Percentiles rank a stretch among this genome's conserved stretches.
phyloP scores from a whole-genome alignment of 129 eudicot species.

The Chrysanthemum lavandulifolium region DNA sequence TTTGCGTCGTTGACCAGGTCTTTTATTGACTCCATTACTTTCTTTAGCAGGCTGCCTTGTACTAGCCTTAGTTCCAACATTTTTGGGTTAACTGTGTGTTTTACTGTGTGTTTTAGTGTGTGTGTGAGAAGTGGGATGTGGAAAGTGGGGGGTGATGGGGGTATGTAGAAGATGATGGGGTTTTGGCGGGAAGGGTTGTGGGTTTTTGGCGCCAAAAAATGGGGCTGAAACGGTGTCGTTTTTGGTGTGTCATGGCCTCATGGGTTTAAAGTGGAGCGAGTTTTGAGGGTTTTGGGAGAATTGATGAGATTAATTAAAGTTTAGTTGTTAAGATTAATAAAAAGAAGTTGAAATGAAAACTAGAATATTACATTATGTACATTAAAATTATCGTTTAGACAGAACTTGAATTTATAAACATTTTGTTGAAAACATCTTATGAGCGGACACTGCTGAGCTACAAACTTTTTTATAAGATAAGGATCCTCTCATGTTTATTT shows the following conservation, averaged over 20 bases:
- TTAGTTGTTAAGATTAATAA: neutral
- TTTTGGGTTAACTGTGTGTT: slow-evolving; percentile 5
- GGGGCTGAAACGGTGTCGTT: slow-evolving; percentile 8
- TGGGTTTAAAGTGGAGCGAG: neutral
- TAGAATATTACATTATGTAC: neutral
- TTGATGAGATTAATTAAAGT: neutral
- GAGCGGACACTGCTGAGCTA: too few relatives aligned
- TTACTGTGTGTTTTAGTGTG: too few relatives aligned
- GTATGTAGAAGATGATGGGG: slow-evolving; percentile 14
- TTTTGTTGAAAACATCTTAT: too few relatives aligned
- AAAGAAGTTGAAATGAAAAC: neutral
- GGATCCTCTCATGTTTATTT: too few relatives aligned
- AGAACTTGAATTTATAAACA: too few relatives aligned
- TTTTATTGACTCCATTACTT: slow-evolving; percentile 77
- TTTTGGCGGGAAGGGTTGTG: slow-evolving; percentile 33
- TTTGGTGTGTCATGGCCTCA: neutral
- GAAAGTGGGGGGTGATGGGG: slow-evolving; percentile 1
- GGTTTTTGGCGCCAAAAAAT: slow-evolving; percentile 26
- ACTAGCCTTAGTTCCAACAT: slow-evolving; percentile 87
- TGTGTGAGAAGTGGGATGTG: neutral
- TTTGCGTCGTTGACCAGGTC: slow-evolving; percentile 89
- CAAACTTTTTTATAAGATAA: too few relatives aligned
- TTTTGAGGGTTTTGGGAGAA: neutral
- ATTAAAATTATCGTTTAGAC: too few relatives aligned
- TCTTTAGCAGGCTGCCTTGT: slow-evolving; percentile 82